Conservation (phyloP, 768 basidiomycete genomes). For the Psilocybe cubensis region DNA sequence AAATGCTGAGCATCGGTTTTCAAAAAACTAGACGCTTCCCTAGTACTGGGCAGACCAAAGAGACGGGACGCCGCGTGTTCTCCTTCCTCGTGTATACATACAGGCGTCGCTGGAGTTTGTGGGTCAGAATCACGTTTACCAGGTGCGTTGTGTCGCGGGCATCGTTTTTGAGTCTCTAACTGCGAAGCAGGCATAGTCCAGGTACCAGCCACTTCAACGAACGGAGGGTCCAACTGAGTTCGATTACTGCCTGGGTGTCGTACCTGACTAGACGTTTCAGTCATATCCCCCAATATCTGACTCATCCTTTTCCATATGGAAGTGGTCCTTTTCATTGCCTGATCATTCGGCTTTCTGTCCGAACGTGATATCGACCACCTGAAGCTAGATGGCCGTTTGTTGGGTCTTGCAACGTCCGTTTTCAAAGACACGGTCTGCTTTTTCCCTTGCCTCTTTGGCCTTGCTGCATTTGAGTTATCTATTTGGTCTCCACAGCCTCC, state of each 20-base stretch:
- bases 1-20: background rate
- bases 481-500: background rate
- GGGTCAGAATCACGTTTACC: constrained; percentile 2
- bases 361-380: constrained; percentile 7
- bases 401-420: no score
- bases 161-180: background rate
- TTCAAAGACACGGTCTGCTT: no score
- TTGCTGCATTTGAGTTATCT: background rate
- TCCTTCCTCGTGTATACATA: constrained; percentile 16
- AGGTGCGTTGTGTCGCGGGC: background rate
- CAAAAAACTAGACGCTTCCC: background rate
- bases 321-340: background rate
- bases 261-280: background rate
- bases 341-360: background rate
- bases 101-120: background rate
- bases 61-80: constrained; percentile 22
- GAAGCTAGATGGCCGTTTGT: background rate
- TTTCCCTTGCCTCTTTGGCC: background rate
- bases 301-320: constrained; percentile 17
- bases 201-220: background rate
- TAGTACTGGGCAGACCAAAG: constrained; percentile 16
- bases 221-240: background rate
- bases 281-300: background rate
- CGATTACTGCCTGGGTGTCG: background rate
- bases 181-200: background rate